Base-by-base conservation (phyloP, 306 rosid genomes). In the Pachyrhizus erosus region DNA sequence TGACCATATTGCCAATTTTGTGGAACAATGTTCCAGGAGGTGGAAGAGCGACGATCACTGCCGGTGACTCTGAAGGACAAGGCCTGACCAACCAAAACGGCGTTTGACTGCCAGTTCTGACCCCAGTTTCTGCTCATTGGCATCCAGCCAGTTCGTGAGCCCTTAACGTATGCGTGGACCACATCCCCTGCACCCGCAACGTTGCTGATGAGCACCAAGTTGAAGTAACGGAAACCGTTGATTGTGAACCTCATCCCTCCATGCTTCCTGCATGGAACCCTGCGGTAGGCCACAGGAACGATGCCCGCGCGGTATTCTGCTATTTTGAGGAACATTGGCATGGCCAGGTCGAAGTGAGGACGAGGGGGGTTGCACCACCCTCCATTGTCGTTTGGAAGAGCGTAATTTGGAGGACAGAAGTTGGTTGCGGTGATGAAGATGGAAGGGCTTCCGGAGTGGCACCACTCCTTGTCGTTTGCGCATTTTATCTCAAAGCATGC, bases 301-400 rank as follows among this genome's bases (percentile, higher is more conserved):
- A 96, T 96, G 5, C 99, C 99, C 58, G 99, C 99, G 1, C 96
- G 92, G 88, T 96, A 96, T 82, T 96, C 94, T 3, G 99, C 99
- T 34, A 96, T 93, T 87, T 92, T 92, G 15, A 96, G 99, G 80
- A 96, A 96, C 99, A 96, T 92, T 33, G 99, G 99, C 99, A 96
- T 96, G 92, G 99, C 99, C 1, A 96, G 98, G 82, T 96, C 99
- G 54, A 96, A 96, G 82, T 96, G 99, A 0, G 94, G 87, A 4
- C 98, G 91, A 8, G 99, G 99, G 39, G 99, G 99, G 89, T 96
- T 96, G 70, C 99, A 96, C 99, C 99, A 96, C 0, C 99, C 99
- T 5, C 99, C 99, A 77, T 96, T 91, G 92, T 96, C 99, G 83
- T 77, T 96, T 0, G 99, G 92, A 2, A 84, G 98, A 10, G 99